Base-by-base conservation (phyloP, 2,329 filamentous ascomycete species). In the Ophiostoma tasmaniense region DNA sequence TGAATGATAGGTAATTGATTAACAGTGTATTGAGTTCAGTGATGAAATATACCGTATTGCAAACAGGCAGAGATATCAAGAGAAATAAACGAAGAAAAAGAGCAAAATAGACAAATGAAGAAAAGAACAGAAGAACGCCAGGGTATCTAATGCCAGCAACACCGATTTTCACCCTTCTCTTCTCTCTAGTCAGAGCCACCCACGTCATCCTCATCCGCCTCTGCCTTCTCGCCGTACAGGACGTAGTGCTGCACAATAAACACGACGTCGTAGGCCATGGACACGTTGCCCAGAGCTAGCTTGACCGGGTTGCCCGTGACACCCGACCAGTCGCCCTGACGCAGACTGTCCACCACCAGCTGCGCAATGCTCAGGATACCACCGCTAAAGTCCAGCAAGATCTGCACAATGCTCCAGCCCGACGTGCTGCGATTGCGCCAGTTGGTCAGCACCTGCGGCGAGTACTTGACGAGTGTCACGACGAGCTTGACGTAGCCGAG, bases 221-320 rank as follows among this genome's bases (percentile, higher is more conserved):
- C 64, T 2, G 22, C 22, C 5, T 62, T 20, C 30, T 62, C 59
- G 30, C 33, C 42, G 76, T 97, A 98, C 25, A 97, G 78, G 45
- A 93, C 80, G 74, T 93, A 98, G 79, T 98, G 95, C 80, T 99
- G 95, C 4, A 85, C 75, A 67, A 98, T 89, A 76, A 98, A 98
- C 66, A 97, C 82, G 39, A 90, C 72, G 76, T 98, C 94, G 77
- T 97, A 98, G 2, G 91, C 77, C 74, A 98, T 89, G 70, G 89
- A 92, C 64, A 97, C 87, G 75, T 96, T 94, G 17, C 91, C 90
- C 59, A 98, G 83, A 2, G 89, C 87, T 70, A 98, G 87, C 80
- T 98, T 99, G 74, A 95, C 89, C 0, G 93, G 92, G 77, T 98
- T 98, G 1, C 93, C 94, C 0, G 89, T 93, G 70, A 98, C 83